Percentiles rank a stretch among this genome's conserved stretches.
Evolutionary conservation across 2,329 filamentous ascomycete species (phyloP).

Genomic region (Basipetospora chlamydospora): DNA sequence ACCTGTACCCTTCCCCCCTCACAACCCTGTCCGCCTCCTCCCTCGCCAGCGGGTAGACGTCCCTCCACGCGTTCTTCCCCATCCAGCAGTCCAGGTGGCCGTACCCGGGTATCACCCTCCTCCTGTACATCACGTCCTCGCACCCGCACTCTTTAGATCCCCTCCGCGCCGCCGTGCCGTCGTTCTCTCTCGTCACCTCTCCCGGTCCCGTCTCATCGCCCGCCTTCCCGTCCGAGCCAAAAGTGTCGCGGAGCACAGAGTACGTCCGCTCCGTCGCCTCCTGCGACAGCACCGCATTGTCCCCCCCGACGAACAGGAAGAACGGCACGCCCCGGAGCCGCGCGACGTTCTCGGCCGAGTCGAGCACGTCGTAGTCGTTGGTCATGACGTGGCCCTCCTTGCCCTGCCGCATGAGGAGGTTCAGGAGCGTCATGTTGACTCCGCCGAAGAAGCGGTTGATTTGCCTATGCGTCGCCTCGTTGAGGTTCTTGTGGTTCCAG

Average conservation of each 20-base stretch:
- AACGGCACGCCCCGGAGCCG: constrained; percentile 38
- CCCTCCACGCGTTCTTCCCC: constrained; percentile 41
- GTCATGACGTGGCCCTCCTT: constrained; percentile 32
- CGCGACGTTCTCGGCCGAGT: constrained; percentile 32
- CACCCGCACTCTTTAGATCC: neutral
- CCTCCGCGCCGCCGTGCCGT: neutral
- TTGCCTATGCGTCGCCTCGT: constrained; percentile 48
- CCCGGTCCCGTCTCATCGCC: neutral
- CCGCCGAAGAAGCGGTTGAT: constrained; percentile 48
- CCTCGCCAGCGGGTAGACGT: constrained; percentile 42
- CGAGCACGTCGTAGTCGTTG: constrained; percentile 33
- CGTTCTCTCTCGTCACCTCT: neutral
- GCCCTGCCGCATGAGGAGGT: constrained; percentile 43
- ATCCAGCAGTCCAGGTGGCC: constrained; percentile 50
- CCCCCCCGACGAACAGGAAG: constrained; percentile 37
- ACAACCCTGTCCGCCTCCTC: constrained; percentile 40
- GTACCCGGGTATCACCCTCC: constrained; percentile 40
- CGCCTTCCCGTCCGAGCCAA: constrained; percentile 22
- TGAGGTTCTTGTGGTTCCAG: constrained; percentile 52
- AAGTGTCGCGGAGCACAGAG: constrained; percentile 34
- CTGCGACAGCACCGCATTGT: constrained; percentile 41
- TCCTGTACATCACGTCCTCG: constrained; percentile 27
- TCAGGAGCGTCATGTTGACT: constrained; percentile 42
- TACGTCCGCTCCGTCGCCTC: constrained; percentile 39
- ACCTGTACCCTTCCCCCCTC: constrained; percentile 24